Percentiles rank a stretch among this genome's conserved stretches.
Conservation (phyloP, 495 filamentous ascomycete genomes). For the Clohesyomyces aquaticus region DNA sequence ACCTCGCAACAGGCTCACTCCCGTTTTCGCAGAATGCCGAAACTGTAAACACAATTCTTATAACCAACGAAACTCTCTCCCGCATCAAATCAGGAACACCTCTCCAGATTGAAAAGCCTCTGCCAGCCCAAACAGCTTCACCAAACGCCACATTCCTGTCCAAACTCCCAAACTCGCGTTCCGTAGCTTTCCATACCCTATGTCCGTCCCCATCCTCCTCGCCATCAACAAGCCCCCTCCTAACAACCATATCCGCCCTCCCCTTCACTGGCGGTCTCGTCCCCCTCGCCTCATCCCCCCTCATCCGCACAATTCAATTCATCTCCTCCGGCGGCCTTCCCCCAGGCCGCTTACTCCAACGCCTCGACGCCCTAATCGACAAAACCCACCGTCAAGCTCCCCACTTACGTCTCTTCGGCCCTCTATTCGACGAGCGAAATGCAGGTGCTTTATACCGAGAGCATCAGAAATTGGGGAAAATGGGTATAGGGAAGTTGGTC, state of each 20-base stretch:
- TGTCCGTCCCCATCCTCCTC: not conserved
- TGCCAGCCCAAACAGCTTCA: not conserved
- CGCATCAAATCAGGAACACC: conserved; percentile 6
- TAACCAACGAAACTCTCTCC: conserved; percentile 11
- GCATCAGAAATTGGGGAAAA: conserved; percentile 18
- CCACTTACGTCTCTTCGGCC: conserved; percentile 23
- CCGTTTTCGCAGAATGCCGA: conserved; percentile 16
- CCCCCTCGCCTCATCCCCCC: conserved; percentile 15
- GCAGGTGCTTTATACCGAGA: conserved; percentile 23
- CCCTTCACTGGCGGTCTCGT: conserved; percentile 27
- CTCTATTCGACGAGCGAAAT: conserved; percentile 13
- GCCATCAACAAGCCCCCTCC: not conserved
- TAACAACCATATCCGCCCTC: conserved; percentile 23
- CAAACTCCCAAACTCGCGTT: conserved; percentile 9
- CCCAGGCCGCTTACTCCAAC: conserved; percentile 27
- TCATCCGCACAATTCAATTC: conserved; percentile 25
- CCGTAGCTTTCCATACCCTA: conserved; percentile 15
- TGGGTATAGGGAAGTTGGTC: not conserved
- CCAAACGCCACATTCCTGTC: conserved; percentile 5
- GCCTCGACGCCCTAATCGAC: conserved; percentile 31
- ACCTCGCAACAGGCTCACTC: conserved; percentile 21
- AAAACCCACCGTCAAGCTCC: conserved; percentile 30
- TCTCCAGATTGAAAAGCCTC: conserved; percentile 5
- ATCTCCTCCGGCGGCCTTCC: conserved; percentile 23
- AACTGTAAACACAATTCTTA: conserved; percentile 12